Conservation (phyloP, 176 grass and related monocot genomes). For the Canna indica region DNA sequence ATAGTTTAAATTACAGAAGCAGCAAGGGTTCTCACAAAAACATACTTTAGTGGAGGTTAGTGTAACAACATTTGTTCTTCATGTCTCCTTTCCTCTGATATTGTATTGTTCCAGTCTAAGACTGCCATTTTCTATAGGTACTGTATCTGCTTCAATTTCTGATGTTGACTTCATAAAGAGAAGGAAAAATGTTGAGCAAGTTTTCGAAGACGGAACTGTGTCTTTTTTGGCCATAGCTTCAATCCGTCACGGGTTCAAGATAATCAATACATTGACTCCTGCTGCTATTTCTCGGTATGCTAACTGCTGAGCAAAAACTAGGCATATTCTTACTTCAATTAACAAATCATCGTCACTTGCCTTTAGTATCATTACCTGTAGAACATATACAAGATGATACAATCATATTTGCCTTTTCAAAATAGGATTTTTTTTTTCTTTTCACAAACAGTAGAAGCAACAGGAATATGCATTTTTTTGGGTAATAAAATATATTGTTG, state of each 20-base stretch:
- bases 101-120: constrained; percentile 2
- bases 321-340: neutral
- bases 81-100: constrained; percentile 13
- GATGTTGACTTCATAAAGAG: constrained; percentile 75
- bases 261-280: constrained; percentile 50
- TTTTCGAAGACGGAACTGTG: constrained; percentile 83
- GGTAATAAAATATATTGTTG: no score
- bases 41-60: constrained; percentile 91
- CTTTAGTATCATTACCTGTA: neutral
- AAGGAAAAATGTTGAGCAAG: constrained; percentile 68
- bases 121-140: constrained; percentile 45
- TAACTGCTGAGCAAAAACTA: neutral
- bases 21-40: constrained; percentile 65
- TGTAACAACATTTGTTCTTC: neutral
- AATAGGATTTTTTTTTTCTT: no score
- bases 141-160: constrained; percentile 80
- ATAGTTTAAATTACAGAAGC: constrained; percentile 55
- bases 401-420: neutral
- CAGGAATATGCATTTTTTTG: no score
- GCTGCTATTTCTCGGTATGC: constrained; percentile 54
- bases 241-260: constrained; percentile 79
- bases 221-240: constrained; percentile 88
- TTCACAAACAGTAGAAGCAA: no score
- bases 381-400: neutral
- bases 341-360: neutral